Evolutionary conservation across 257 asterid species (phyloP).

Genomic region (Phtheirospermum japonicum): DNA sequence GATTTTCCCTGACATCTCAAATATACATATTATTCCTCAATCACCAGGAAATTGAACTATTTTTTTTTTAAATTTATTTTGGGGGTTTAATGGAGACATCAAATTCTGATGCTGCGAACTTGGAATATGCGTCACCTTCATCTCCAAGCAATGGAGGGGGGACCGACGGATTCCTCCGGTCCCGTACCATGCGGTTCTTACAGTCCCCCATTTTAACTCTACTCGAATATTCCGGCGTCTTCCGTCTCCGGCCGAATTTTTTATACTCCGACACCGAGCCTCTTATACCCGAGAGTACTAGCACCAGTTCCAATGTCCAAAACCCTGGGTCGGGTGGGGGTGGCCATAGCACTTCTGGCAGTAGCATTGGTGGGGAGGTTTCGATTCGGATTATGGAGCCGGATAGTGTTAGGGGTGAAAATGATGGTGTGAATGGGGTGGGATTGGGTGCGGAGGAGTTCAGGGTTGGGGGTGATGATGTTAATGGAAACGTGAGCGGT

Average conservation of each 20-base stretch:
- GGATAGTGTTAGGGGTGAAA: constrained; percentile 32
- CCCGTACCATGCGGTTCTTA: constrained; percentile 47
- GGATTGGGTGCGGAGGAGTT: constrained; percentile 41
- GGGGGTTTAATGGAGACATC: constrained; percentile 54
- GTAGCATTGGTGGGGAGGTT: constrained; percentile 57
- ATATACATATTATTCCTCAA: constrained; percentile 17
- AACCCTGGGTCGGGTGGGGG: constrained; percentile 27
- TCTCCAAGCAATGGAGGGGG: constrained; percentile 41
- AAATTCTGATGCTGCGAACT: constrained; percentile 36
- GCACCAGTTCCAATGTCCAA: constrained; percentile 20
- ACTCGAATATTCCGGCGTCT: constrained; percentile 65
- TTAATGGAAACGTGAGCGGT: constrained; percentile 26
- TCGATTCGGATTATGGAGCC: constrained; percentile 54
- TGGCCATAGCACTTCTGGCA: constrained; percentile 21
- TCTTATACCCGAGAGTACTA: constrained; percentile 30
- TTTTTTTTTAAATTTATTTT: neutral
- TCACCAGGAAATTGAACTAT: constrained; percentile 32
- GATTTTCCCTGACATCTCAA: neutral
- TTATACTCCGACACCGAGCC: constrained; percentile 48
- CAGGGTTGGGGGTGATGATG: constrained; percentile 33
- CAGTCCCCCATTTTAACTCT: constrained; percentile 54
- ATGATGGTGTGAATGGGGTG: constrained; percentile 40
- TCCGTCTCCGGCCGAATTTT: constrained; percentile 54
- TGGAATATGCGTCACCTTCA: constrained; percentile 34
- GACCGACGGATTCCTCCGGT: constrained; percentile 34